These are phyloP conservation scores for Spizellomyces sp. DNA, from an alignment of 192 early-diverging fungal genomes.

Conservation along the genomic window DNA sequence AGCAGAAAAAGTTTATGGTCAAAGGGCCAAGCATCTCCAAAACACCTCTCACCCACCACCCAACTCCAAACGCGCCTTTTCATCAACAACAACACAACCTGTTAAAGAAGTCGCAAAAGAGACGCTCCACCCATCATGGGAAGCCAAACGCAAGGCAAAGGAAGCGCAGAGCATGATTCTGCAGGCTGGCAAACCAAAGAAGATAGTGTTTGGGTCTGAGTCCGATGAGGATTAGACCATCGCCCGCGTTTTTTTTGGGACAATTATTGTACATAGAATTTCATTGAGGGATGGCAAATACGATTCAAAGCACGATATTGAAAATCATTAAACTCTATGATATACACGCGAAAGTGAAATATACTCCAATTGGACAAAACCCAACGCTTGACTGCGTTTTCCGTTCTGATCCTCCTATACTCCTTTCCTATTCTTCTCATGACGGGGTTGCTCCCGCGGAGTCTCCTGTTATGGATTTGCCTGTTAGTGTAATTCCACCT, in stretches of 20 bases:
- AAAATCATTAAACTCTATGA: too few relatives aligned
- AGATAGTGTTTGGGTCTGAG: conserved; percentile 45
- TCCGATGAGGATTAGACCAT: conserved; percentile 2
- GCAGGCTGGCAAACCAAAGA: conserved; percentile 25
- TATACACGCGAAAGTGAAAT: too few relatives aligned
- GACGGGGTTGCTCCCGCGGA: too few relatives aligned
- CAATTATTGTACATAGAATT: background rate
- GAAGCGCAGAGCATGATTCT: conserved; percentile 16
- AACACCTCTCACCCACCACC: background rate
- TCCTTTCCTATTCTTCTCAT: too few relatives aligned
- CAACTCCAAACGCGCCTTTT: background rate
- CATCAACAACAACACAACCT: background rate
- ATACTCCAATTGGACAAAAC: too few relatives aligned
- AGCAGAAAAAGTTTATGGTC: conserved; percentile 41
- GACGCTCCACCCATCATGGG: conserved; percentile 42
- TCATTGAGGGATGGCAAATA: too few relatives aligned
- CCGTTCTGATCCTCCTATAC: too few relatives aligned
- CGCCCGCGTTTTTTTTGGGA: background rate
- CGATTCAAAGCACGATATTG: too few relatives aligned
- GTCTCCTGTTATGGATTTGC: too few relatives aligned
- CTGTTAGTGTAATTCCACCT: background rate
- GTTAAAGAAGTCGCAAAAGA: conserved; percentile 24
- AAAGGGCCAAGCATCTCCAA: conserved; percentile 41
- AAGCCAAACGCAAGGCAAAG: conserved; percentile 38
- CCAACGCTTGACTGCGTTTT: too few relatives aligned